Percentiles rank a stretch among this genome's conserved stretches.
Evolutionary conservation across 495 filamentous ascomycete species (phyloP).

Genomic region (Aspergillus bertholletiae): DNA sequence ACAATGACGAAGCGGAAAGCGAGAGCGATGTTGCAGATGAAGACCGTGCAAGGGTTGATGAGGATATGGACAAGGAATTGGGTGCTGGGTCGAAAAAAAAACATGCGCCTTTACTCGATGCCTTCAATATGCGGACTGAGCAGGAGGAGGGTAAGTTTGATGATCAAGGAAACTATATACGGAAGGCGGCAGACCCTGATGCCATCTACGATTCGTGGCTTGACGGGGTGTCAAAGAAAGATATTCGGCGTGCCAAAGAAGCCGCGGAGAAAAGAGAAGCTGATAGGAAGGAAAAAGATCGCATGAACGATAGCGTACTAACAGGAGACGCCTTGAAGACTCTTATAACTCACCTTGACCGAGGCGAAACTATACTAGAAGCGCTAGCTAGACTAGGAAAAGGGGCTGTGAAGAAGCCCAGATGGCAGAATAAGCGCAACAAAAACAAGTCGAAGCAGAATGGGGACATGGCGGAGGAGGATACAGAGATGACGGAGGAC

Average conservation of each 20-base stretch:
- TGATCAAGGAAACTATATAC: slow-evolving; percentile 81
- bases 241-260: slow-evolving; percentile 82
- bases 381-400: slow-evolving; percentile 79
- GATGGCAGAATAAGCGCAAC: slow-evolving; percentile 58
- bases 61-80: slow-evolving; percentile 78
- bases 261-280: slow-evolving; percentile 84
- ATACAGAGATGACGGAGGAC: slow-evolving; percentile 69
- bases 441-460: slow-evolving; percentile 59
- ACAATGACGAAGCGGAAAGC: slow-evolving; percentile 48
- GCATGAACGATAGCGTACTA: slow-evolving; percentile 67
- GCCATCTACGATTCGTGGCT: slow-evolving; percentile 91
- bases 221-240: slow-evolving; percentile 86
- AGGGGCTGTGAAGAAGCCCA: slow-evolving; percentile 56
- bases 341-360: slow-evolving; percentile 70
- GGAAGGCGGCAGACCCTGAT: slow-evolving; percentile 86
- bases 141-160: slow-evolving; percentile 93
- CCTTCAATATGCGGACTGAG: slow-evolving; percentile 89
- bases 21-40: slow-evolving; percentile 72
- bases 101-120: slow-evolving; percentile 92
- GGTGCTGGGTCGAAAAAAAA: slow-evolving; percentile 87
- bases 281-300: slow-evolving; percentile 63
- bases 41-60: slow-evolving; percentile 63
- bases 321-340: slow-evolving; percentile 69
- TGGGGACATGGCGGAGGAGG: slow-evolving; percentile 40
- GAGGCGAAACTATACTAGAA: slow-evolving; percentile 85